A percentile compares a stretch with the other conserved stretches of the same genome.
phyloP scores from a whole-genome alignment of 176 grass and related monocot genomes.

The Juncus effusus region DNA sequence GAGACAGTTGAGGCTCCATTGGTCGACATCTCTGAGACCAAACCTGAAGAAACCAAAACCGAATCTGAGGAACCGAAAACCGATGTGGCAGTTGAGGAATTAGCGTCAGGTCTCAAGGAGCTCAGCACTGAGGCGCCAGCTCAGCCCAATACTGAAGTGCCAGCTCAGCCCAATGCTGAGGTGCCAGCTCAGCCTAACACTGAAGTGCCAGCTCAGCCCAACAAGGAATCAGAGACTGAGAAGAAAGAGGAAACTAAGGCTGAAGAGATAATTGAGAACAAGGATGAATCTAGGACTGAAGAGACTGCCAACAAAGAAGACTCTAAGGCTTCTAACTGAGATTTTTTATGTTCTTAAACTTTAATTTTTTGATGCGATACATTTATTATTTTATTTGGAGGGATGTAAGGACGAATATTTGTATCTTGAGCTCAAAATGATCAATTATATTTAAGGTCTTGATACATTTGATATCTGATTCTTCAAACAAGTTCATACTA shows the following conservation, averaged over 20 bases:
- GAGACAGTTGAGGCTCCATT: slow-evolving; percentile 27
- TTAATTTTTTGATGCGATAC: slow-evolving; percentile 3
- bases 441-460: background rate
- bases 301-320: slow-evolving; percentile 19
- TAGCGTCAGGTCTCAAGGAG: slow-evolving; percentile 26
- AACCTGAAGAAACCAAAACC: slow-evolving; percentile 22
- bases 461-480: background rate
- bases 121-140: slow-evolving; percentile 4
- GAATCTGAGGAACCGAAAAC: background rate
- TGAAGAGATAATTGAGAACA: background rate
- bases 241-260: slow-evolving; percentile 13
- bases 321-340: slow-evolving; percentile 12
- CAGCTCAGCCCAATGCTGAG: background rate
- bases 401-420: background rate
- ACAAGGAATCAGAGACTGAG: background rate
- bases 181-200: background rate
- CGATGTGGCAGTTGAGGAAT: slow-evolving; percentile 14
- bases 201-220: background rate
- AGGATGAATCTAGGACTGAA: slow-evolving; percentile 9
- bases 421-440: background rate
- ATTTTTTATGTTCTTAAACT: background rate
- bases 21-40: slow-evolving; percentile 33
- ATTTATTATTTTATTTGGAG: slow-evolving; percentile 14
- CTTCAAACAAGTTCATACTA: slow-evolving; percentile 14
- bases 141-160: background rate